Percentiles rank a stretch among this genome's conserved stretches.
phyloP scores from a whole-genome alignment of 306 rosid genomes.

The Fagus crenata region DNA sequence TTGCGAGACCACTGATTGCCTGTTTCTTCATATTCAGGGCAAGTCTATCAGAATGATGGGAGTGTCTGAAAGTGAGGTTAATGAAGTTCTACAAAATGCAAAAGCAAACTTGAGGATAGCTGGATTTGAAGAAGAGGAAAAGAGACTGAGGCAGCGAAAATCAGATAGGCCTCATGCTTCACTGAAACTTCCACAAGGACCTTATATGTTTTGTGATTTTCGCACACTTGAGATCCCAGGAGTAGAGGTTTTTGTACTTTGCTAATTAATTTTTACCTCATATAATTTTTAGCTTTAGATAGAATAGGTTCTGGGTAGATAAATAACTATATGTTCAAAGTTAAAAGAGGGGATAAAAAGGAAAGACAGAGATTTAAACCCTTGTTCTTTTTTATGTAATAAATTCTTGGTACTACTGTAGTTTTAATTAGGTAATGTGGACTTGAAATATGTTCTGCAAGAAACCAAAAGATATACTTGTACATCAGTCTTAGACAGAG shows the following conservation, averaged over 20 bases:
- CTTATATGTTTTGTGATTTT: slow-evolving; percentile 76
- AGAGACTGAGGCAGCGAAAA: slow-evolving; percentile 68
- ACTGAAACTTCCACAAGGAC: slow-evolving; percentile 80
- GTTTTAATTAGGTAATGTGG: neutral
- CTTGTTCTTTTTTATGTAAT: neutral
- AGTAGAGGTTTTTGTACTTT: slow-evolving; percentile 52
- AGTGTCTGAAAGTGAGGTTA: slow-evolving; percentile 65
- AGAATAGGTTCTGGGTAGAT: neutral
- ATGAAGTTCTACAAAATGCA: slow-evolving; percentile 69
- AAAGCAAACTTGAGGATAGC: slow-evolving; percentile 71
- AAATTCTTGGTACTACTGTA: neutral
- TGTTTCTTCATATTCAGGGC: slow-evolving; percentile 44
- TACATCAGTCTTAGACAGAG: neutral
- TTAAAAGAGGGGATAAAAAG: neutral
- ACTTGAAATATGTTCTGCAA: neutral
- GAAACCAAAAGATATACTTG: neutral
- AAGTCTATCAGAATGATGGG: slow-evolving; percentile 93
- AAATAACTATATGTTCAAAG: neutral
- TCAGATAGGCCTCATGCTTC: slow-evolving; percentile 50
- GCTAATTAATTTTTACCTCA: slow-evolving; percentile 12
- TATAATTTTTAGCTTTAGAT: neutral
- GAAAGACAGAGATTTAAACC: neutral
- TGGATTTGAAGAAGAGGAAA: slow-evolving; percentile 92
- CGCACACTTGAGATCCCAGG: slow-evolving; percentile 85
- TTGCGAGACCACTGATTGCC: slow-evolving; percentile 10